Evolutionary conservation across 345 rosid species (phyloP).

Genomic region (Sonneratia alba): DNA sequence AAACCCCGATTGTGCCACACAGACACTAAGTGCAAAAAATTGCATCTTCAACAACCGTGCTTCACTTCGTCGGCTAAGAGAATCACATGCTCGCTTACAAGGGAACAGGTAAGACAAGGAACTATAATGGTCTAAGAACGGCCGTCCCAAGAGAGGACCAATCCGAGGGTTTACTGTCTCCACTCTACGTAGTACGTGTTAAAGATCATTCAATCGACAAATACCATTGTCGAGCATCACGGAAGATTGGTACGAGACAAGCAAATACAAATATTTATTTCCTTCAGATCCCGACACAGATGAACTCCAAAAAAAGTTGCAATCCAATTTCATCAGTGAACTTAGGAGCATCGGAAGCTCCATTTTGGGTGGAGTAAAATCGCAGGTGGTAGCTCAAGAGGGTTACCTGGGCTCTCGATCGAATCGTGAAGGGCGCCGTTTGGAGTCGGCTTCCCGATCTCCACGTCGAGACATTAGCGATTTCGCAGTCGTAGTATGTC

Average conservation of each 20-base stretch:
- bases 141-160: neutral
- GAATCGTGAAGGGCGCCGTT: constrained; percentile 37
- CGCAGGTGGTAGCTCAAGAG: neutral
- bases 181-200: neutral
- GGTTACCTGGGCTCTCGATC: constrained; percentile 57
- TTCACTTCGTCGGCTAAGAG: neutral
- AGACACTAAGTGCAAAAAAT: neutral
- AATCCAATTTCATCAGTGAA: neutral
- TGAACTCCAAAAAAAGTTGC: neutral
- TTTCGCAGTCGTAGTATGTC: neutral
- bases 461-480: constrained; percentile 39
- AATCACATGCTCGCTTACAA: neutral
- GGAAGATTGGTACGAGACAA: neutral
- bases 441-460: constrained; percentile 42
- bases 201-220: neutral
- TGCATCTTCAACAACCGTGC: neutral
- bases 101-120: neutral
- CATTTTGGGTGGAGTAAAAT: neutral
- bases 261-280: neutral
- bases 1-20: no score
- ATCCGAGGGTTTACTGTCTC: neutral
- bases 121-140: neutral
- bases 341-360: neutral
- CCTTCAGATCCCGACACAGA: neutral
- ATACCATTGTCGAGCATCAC: neutral